A percentile compares a stretch with the other conserved stretches of the same genome.
These are phyloP conservation scores for Pseudogymnoascus verrucosus DNA, from an alignment of 2,329 filamentous ascomycete species.

Conservation along the genomic window DNA sequence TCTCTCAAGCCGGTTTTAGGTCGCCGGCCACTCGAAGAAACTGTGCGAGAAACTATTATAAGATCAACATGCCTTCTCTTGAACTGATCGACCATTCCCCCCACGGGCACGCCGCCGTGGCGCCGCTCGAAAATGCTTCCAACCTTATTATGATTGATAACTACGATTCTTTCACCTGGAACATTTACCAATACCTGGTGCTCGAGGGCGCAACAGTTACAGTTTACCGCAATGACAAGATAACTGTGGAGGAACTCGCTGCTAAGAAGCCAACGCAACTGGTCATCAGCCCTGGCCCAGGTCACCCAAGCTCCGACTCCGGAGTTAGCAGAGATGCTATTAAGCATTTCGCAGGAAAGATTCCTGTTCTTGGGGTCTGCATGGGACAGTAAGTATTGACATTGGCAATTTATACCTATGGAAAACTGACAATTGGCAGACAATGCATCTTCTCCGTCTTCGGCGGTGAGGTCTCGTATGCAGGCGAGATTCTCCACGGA, in stretches of 20 bases:
- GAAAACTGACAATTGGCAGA: conserved; percentile 32
- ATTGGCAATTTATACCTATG: neutral
- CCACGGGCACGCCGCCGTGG: conserved; percentile 67
- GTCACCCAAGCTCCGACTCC: conserved; percentile 84
- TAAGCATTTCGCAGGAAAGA: conserved; percentile 83
- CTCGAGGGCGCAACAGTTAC: conserved; percentile 90
- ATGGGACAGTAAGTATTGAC: conserved; percentile 73
- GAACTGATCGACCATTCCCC: conserved; percentile 74
- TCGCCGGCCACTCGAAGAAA: neutral
- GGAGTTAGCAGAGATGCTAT: conserved; percentile 92
- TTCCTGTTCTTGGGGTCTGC: conserved; percentile 93
- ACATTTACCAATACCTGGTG: conserved; percentile 95
- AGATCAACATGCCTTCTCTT: conserved; percentile 33
- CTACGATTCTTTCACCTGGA: conserved; percentile 99
- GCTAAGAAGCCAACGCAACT: conserved; percentile 82
- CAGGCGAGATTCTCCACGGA: conserved; percentile 92
- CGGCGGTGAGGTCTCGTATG: conserved; percentile 82
- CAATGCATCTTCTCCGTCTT: conserved; percentile 96
- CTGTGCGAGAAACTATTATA: neutral
- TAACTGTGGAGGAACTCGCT: conserved; percentile 76
- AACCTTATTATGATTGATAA: conserved; percentile 97
- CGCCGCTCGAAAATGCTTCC: conserved; percentile 67
- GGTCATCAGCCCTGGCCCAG: conserved; percentile 89
- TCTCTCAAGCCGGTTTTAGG: neutral
- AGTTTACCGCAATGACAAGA: conserved; percentile 87